phyloP scores from a whole-genome alignment of 176 grass and related monocot genomes.

The Carex littledalei region DNA sequence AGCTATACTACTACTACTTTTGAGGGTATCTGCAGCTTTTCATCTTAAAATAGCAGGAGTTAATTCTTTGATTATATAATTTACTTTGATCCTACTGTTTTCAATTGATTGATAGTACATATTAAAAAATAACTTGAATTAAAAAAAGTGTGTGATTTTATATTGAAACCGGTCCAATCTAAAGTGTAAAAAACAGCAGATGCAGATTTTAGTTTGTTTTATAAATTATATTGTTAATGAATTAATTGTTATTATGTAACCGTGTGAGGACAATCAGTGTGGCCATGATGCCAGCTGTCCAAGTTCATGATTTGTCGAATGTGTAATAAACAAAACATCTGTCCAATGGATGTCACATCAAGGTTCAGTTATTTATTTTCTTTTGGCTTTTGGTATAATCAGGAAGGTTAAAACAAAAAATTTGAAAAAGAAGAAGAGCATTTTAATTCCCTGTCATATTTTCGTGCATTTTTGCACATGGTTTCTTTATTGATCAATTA shows the following conservation, averaged over 20 bases:
- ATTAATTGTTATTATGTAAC: neutral
- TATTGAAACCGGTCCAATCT: neutral
- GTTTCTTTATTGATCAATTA: neutral
- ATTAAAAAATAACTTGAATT: neutral
- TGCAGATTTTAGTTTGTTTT: neutral
- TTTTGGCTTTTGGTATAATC: neutral
- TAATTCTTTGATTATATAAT: neutral
- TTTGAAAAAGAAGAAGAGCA: neutral
- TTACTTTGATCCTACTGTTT: neutral
- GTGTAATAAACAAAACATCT: neutral
- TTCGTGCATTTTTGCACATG: neutral
- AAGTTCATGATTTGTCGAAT: constrained; percentile 13
- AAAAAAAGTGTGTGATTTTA: neutral
- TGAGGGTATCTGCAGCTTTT: constrained; percentile 3
- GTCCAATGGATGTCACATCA: neutral
- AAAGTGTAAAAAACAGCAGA: neutral
- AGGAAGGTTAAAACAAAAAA: neutral
- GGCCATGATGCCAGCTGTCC: neutral
- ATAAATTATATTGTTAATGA: neutral
- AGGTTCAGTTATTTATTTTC: neutral
- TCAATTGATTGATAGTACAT: neutral
- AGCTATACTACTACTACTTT: neutral
- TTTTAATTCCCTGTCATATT: neutral
- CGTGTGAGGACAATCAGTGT: neutral
- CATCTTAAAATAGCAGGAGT: neutral